Base-by-base conservation (phyloP, 2,329 filamentous ascomycete species). In the Talaromyces sp. region DNA sequence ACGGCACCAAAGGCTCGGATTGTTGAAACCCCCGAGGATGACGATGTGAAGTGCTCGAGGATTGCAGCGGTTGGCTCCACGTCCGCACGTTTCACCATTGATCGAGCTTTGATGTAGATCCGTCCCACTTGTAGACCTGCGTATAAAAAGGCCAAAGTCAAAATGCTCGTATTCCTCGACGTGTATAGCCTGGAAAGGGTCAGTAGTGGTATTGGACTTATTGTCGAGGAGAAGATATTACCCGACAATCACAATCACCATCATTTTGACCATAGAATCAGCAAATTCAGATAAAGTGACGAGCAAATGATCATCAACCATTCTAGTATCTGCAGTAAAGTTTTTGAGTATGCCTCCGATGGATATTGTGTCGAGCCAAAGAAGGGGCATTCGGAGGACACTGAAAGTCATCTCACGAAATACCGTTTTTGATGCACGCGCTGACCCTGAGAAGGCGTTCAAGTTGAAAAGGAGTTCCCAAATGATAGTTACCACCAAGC, bases 361-460 rank as follows among this genome's bases (percentile, higher is more conserved):
- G 0, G 91, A 90, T 0, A 92, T 88, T 0, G 89, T 93, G 69
- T 94, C 90, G 36, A 94, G 81, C 89, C 89, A 92, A 64, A 89
- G 81, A 18, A 93, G 79, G 1, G 89, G 90, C 7, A 90, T 87
- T 18, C 88, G 85, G 4, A 94, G 79, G 8, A 94, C 82, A 0
- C 85, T 81, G 65, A 85, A 86, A 52, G 88, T 85, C 65, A 92
- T 83, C 60, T 83, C 83, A 27, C 85, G 81, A 65, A 92, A 93
- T 3, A 93, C 79, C 51, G 77, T 77, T 50, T 85, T 81, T n/a
- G 89, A 91, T 3, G 89, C 89, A 62, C 81, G 82, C 66, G 92
- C 80, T 16, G 89, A 89, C 5, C 56, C 56, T 16, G 42, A 28
- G 18, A 27, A 36, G 16, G 33, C 5, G 27, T 36, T 31, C 44